Evolutionary conservation across 805 yeast genomes (phyloP).

Genomic region (Wickerhamomyces queroliae): DNA sequence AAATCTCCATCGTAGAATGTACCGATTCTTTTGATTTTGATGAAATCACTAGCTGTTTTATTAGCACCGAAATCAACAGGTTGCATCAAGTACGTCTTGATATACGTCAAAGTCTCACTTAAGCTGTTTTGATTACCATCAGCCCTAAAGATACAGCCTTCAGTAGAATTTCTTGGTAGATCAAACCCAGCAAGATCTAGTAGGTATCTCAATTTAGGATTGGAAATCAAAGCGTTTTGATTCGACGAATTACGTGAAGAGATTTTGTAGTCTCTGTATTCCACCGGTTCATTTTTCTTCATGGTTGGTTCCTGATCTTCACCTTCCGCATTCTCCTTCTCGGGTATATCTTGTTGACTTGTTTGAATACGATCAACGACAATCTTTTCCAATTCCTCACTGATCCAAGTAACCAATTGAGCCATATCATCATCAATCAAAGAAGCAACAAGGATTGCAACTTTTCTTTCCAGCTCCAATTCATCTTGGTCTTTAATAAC

Average conservation of each 20-base stretch:
- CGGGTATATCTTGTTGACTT: slow-evolving; percentile 1
- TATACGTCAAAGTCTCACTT: slow-evolving; percentile 27
- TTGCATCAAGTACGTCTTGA: slow-evolving; percentile 36
- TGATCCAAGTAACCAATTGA: slow-evolving; percentile 38
- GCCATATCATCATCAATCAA: slow-evolving; percentile 39
- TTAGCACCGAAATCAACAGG: slow-evolving; percentile 31
- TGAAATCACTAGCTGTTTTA: slow-evolving; percentile 27
- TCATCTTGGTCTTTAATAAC: slow-evolving; percentile 22
- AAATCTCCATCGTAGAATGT: slow-evolving; percentile 16
- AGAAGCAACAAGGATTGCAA: slow-evolving; percentile 45
- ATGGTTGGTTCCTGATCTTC: slow-evolving; percentile 9
- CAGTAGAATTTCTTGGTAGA: slow-evolving; percentile 34
- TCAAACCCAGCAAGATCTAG: slow-evolving; percentile 40
- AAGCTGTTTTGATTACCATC: slow-evolving; percentile 27
- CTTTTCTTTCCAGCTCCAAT: slow-evolving; percentile 38
- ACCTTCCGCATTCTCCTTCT: slow-evolving; percentile 4
- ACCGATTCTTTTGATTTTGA: slow-evolving; percentile 13
- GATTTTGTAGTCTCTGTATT: not conserved
- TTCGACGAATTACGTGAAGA: slow-evolving; percentile 13
- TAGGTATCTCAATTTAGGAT: slow-evolving; percentile 44
- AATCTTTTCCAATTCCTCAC: slow-evolving; percentile 30
- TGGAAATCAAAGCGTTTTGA: slow-evolving; percentile 31
- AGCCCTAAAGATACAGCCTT: slow-evolving; percentile 33
- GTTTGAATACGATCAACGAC: slow-evolving; percentile 18
- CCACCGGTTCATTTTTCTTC: not conserved